Evolutionary conservation across 1,284 basidiomycete species (phyloP), one percentile per base, ranked within the genome.

Genomic region (Phylloboletellus chloephorus): DNA sequence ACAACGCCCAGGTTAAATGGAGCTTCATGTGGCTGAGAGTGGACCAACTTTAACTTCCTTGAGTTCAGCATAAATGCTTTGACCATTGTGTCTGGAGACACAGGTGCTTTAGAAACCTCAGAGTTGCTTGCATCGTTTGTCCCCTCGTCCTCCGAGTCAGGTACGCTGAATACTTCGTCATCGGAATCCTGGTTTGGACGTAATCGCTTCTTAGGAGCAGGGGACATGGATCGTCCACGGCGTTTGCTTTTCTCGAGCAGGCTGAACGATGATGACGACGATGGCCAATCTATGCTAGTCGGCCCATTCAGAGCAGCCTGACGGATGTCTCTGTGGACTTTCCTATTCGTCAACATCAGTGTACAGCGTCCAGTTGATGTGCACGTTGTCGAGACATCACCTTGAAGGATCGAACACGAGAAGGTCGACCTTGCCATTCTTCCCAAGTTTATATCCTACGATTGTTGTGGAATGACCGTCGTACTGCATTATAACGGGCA

Each of bases 381-480:
- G 19, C 30, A 42, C 4, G 20, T 39, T 11, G 13, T 15, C 8
- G 7, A 33, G 31, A 34, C 20, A 2, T 51, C 48, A 88, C 88
- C 59, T 69, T n/a, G 78, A 77, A 9, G 89, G 87, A 65, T 93
- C 88, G 48, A 91, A 88, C 7, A 77, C 67, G 8, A 93, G 67
- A 2, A 94, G 68, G 50, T 78, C 81, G 28, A 76, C 68, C 10
- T 68, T 63, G 5, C 79, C 82, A 15, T 67, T 68, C 48, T 71
- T 73, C 21, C 66, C 69, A 26, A 79, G 63, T 57, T 93, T 88
- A 52, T 84, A 91, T 1, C 90, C 90, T 2, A 93, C 72, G 11
- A 94, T 78, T 2, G 82, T 83, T n/a, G 85, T 67, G 11, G 90
- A 93, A 64, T 94, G 90, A 0, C 89, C 88, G 4, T 72, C 59